Evolutionary conservation across 75 land plant genomes (phyloP), one percentile per base, ranked within the genome.

Genomic region (Cunninghamia lanceolata): DNA sequence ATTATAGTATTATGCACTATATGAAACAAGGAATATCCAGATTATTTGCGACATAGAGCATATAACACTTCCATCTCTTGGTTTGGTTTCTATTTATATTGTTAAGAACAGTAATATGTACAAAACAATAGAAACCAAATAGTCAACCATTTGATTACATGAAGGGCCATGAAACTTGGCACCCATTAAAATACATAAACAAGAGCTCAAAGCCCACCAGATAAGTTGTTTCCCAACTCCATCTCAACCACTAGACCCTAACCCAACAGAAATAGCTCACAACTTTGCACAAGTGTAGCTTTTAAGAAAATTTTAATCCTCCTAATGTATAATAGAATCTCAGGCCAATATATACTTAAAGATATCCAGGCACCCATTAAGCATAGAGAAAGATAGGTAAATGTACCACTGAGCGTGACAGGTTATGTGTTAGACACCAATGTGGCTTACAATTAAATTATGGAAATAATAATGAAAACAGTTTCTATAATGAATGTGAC

Each of bases 181-280:
- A 0, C 68, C 28, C 9, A 25, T 59, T 25, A 59, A 59, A 16
- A 6, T 59, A 59, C 25, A 59, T 59, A 21, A 21, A 25, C 68
- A 25, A 25, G n/a, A 6, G 68, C 28, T 59, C 28, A 1, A 21
- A 59, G 68, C 25, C 21, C 19, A 56, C 21, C 21, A 19, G 59
- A 5, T 19, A 19, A 56, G 68, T 25, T 59, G 8, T 59, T 59
- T 59, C 28, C n/a, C 5, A 6, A 25, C n/a, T 25, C 68, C 1
- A 5, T 59, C 66, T 59, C 68, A 21, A 59, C n/a, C 68, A 59
- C 28, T 19, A 84, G 88, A 86, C 25, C 87, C 75, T 13, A 86
- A 87, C 54, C n/a, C 68, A 59, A 59, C 9, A 21, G 28, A 59
- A 59, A 59, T 59, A 21, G 66, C 28, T 21, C 66, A 21, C 4